Conservation (phyloP, 352 stramenopile species). For the Globisporangium carolinianum region DNA sequence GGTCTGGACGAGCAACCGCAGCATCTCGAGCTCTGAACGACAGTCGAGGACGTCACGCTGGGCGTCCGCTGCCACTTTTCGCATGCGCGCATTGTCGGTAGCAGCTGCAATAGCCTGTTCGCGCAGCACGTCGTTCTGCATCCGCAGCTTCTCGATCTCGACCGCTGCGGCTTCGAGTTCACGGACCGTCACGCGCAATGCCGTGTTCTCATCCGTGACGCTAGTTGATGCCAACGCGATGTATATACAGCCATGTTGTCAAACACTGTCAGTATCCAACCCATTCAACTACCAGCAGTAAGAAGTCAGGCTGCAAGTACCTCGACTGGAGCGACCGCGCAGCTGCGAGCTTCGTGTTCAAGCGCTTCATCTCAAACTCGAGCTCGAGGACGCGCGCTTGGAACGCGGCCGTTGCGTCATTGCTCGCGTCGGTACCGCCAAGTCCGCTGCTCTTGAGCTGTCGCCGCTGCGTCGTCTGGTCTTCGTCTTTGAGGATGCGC, state of each 20-base stretch:
- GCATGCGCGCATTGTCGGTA: constrained; percentile 36
- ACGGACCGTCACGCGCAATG: constrained; percentile 37
- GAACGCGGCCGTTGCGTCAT: constrained; percentile 37
- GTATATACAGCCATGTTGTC: not conserved
- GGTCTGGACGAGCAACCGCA: constrained; percentile 35
- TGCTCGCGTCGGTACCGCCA: constrained; percentile 2
- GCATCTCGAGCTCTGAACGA: constrained; percentile 23
- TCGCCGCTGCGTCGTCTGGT: constrained; percentile 24
- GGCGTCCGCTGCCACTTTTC: constrained; percentile 23
- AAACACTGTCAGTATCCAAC: not conserved
- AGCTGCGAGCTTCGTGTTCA: constrained; percentile 55
- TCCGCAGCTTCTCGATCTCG: constrained; percentile 39
- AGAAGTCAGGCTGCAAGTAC: not conserved
- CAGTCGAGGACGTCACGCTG: constrained; percentile 27
- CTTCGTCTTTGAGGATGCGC: constrained; percentile 40
- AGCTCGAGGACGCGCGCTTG: constrained; percentile 54
- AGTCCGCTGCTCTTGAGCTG: no score
- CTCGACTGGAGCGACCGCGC: constrained; percentile 44
- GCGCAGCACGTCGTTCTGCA: constrained; percentile 60
- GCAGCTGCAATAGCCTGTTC: constrained; percentile 40
- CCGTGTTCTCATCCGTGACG: constrained; percentile 66
- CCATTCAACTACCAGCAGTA: not conserved
- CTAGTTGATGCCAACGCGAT: constrained; percentile 4
- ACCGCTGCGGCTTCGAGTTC: constrained; percentile 41
- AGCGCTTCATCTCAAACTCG: constrained; percentile 61